These are phyloP conservation scores for Penicillium canescens DNA, from an alignment of 495 filamentous ascomycete species.

Conservation along the genomic window DNA sequence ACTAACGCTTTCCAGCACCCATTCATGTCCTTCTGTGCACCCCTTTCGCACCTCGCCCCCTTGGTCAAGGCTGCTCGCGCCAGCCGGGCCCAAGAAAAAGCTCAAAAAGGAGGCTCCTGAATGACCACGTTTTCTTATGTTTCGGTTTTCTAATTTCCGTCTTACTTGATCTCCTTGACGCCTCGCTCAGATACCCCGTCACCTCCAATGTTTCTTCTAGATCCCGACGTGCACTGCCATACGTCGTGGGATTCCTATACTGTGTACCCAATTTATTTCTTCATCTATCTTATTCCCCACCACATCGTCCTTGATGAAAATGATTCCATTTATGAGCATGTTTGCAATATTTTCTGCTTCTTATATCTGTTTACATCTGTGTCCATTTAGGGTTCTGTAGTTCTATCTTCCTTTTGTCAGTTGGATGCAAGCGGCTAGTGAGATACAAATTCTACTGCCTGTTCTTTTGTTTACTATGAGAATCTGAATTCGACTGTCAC, in stretches of 20 bases:
- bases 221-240: conserved; percentile 25
- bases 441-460: background rate
- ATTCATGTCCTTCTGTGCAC: conserved; percentile 79
- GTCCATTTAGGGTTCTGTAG: conserved; percentile 13
- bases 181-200: conserved; percentile 47
- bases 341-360: conserved; percentile 1
- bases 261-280: conserved; percentile 16
- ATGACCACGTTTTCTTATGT: conserved; percentile 10
- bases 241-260: conserved; percentile 17
- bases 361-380: background rate
- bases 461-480: background rate
- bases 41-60: conserved; percentile 73
- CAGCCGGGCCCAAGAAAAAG: conserved; percentile 82
- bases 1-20: conserved; percentile 67
- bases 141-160: conserved; percentile 22
- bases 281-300: conserved; percentile 11
- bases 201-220: conserved; percentile 37
- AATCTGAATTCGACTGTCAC: no score
- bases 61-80: conserved; percentile 83
- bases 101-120: conserved; percentile 56
- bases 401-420: background rate
- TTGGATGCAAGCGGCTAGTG: background rate
- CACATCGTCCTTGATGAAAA: conserved; percentile 27
- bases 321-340: conserved; percentile 17
- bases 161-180: conserved; percentile 31